Evolutionary conservation across 2,329 filamentous ascomycete genomes (phyloP).

Genomic region (Alternaria sp.): DNA sequence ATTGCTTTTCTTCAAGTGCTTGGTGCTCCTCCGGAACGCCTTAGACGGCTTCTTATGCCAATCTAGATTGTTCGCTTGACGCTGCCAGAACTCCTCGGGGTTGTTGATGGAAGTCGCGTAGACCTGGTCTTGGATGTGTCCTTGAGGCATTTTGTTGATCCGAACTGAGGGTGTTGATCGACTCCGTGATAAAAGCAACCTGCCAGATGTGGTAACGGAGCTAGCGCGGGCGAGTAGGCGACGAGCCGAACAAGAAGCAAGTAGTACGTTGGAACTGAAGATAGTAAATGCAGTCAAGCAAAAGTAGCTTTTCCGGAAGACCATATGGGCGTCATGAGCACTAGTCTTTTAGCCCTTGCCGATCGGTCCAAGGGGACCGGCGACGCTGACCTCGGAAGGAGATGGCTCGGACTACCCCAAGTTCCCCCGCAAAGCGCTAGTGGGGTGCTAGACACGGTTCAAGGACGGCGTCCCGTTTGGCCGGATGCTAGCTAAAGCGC

Average conservation of each 20-base stretch:
- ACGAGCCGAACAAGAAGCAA: slow-evolving; percentile 1
- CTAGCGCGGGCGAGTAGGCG: not conserved
- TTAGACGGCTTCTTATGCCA: slow-evolving; percentile 81
- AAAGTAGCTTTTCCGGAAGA: not conserved
- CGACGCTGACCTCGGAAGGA: slow-evolving; percentile 17
- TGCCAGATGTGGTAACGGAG: not conserved
- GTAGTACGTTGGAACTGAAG: not conserved
- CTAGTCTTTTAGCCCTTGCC: slow-evolving; percentile 4
- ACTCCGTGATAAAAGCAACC: not conserved
- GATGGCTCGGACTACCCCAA: slow-evolving; percentile 9
- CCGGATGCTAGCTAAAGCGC: not conserved
- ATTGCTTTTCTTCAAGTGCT: slow-evolving; percentile 67
- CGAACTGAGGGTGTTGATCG: not conserved
- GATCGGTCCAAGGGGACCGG: slow-evolving; percentile 18
- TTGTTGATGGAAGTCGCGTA: slow-evolving; percentile 68
- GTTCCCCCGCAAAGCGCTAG: slow-evolving; percentile 20
- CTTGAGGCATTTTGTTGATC: slow-evolving; percentile 11
- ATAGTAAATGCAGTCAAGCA: not conserved
- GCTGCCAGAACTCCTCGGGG: slow-evolving; percentile 77
- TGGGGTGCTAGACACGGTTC: slow-evolving; percentile 13
- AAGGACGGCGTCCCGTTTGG: not conserved
- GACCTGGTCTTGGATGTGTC: slow-evolving; percentile 59
- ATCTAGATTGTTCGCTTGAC: slow-evolving; percentile 75
- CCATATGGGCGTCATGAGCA: slow-evolving; percentile 3
- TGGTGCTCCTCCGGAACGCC: slow-evolving; percentile 67